Percentiles rank a stretch among this genome's conserved stretches.
Evolutionary conservation across 2,329 filamentous ascomycete genomes (phyloP).

Genomic region (Beauveria pseudobassiana): DNA sequence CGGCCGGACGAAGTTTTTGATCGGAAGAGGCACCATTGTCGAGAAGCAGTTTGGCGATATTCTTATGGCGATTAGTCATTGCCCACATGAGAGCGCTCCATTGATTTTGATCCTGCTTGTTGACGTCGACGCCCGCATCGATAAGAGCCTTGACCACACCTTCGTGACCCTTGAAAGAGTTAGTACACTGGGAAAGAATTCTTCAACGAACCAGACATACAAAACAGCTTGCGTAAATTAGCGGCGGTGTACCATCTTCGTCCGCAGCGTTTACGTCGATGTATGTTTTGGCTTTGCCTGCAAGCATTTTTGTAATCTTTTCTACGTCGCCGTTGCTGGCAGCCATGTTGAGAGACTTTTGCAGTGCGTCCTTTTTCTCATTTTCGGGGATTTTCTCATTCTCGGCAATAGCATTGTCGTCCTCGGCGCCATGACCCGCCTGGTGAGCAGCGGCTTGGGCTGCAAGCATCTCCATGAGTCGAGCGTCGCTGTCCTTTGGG

Average conservation of each 20-base stretch:
- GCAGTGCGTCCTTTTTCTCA: constrained; percentile 74
- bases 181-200: constrained; percentile 8
- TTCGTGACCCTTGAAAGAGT: constrained; percentile 64
- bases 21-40: constrained; percentile 94
- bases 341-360: constrained; percentile 87
- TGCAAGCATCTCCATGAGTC: constrained; percentile 92
- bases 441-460: constrained; percentile 76
- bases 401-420: constrained; percentile 71
- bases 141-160: constrained; percentile 78
- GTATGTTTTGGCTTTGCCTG: constrained; percentile 64
- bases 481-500: constrained; percentile 68
- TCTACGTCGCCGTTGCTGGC: constrained; percentile 91
- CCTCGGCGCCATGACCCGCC: constrained; percentile 62
- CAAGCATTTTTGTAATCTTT: constrained; percentile 67
- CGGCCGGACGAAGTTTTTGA: constrained; percentile 85
- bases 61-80: constrained; percentile 97
- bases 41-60: constrained; percentile 84
- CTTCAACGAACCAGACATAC: constrained; percentile 41
- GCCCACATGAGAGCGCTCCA: constrained; percentile 99
- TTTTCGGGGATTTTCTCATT: constrained; percentile 65
- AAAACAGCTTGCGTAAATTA: constrained; percentile 98
- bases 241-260: constrained; percentile 88
- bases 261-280: constrained; percentile 84
- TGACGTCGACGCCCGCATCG: constrained; percentile 77
- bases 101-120: constrained; percentile 90